Conservation (phyloP, 345 rosid species). For the Cochlearia excelsa region DNA sequence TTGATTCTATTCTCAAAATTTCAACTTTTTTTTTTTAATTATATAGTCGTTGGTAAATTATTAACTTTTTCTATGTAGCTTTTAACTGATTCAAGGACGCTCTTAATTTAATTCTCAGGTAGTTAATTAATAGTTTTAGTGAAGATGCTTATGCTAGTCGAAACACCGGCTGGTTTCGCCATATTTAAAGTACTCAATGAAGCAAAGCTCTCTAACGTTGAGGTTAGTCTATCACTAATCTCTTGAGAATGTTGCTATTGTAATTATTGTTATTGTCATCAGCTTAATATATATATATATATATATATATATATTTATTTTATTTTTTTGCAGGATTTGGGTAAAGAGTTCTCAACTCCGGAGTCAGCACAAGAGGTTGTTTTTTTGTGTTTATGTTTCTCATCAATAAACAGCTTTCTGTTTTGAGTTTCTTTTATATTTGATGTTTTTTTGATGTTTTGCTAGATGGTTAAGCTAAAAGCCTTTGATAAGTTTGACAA, state of each 20-base stretch:
- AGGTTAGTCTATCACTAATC: conserved; percentile 37
- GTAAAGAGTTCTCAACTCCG: conserved; percentile 50
- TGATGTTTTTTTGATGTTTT: not conserved
- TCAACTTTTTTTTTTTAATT: conserved; percentile 1
- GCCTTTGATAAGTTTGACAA: conserved; percentile 77
- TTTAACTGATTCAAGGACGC: not conserved
- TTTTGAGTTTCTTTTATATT: conserved; percentile 3
- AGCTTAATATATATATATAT: too few species aligned
- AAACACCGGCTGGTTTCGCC: conserved; percentile 47
- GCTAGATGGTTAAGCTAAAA: conserved; percentile 63
- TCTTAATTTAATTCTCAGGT: conserved; percentile 4
- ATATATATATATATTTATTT: too few species aligned
- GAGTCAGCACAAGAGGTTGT: conserved; percentile 68
- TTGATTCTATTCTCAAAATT: conserved; percentile 7
- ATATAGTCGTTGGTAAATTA: not conserved
- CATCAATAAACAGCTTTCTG: not conserved
- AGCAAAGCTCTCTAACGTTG: conserved; percentile 66
- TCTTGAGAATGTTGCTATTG: not conserved
- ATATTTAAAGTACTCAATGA: conserved; percentile 66
- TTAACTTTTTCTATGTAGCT: not conserved
- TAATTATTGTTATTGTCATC: not conserved
- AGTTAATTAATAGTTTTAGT: not conserved
- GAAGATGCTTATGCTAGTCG: conserved; percentile 27
- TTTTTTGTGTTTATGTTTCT: not conserved
- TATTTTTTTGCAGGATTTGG: conserved; percentile 61